Conservation (phyloP, 306 rosid genomes). For the cucumber (Cucumis sativus) region Cucumber_9930_V3 NC_026659.2:24467501-24468000, state of each 20-base stretch:
- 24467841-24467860: background rate
- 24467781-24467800: background rate
- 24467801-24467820: background rate
- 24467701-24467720: background rate
- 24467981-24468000: background rate
- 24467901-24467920: background rate
- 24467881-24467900: background rate
- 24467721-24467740: background rate
- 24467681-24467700: background rate
- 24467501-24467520: too few species aligned
- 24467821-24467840: background rate
- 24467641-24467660: background rate
- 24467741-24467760: background rate
- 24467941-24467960: background rate
- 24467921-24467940: background rate
- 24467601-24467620: background rate
- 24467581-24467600: background rate
- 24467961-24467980: background rate
- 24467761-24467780: background rate
- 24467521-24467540: background rate
- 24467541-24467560: background rate
- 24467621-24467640: background rate
- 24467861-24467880: background rate
- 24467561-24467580: background rate
- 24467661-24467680: background rate